phyloP scores from a whole-genome alignment of 2,329 filamentous ascomycete genomes.

The Aureobasidium uvarum region DNA sequence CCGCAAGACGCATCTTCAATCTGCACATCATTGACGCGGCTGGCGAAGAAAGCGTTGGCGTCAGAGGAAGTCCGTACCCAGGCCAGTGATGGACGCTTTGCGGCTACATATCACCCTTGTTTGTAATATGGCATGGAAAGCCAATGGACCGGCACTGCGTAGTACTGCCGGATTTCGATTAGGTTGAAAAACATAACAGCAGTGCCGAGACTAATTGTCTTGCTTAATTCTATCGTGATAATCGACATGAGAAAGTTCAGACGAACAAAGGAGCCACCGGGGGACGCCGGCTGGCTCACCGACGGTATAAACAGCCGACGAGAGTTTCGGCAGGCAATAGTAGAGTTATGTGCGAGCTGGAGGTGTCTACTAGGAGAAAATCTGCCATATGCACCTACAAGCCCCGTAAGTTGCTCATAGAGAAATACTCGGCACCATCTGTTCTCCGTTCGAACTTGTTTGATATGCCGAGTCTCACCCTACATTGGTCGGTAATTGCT shows the following conservation, averaged over 20 bases:
- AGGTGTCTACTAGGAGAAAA: too few species aligned
- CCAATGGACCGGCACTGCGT: neutral
- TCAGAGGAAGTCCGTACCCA: neutral
- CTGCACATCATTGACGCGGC: neutral
- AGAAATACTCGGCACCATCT: too few species aligned
- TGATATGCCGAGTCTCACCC: too few species aligned
- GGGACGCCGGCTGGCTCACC: neutral
- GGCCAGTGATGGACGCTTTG: neutral
- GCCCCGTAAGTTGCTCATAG: too few species aligned
- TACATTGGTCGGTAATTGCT: too few species aligned
- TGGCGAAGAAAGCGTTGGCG: neutral
- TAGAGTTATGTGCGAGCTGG: neutral
- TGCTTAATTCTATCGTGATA: neutral
- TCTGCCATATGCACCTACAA: too few species aligned
- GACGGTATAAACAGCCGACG: neutral
- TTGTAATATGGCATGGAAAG: neutral
- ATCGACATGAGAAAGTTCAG: neutral
- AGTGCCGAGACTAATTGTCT: neutral
- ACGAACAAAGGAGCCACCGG: neutral
- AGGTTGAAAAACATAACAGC: neutral
- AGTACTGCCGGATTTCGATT: neutral
- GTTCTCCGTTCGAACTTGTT: too few species aligned
- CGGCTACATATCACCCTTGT: neutral
- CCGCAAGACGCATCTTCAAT: neutral
- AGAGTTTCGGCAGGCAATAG: constrained; percentile 1